Base-by-base conservation (phyloP, 225 moss, liverwort and hornwort genomes). In the Climacium dendroides region DNA sequence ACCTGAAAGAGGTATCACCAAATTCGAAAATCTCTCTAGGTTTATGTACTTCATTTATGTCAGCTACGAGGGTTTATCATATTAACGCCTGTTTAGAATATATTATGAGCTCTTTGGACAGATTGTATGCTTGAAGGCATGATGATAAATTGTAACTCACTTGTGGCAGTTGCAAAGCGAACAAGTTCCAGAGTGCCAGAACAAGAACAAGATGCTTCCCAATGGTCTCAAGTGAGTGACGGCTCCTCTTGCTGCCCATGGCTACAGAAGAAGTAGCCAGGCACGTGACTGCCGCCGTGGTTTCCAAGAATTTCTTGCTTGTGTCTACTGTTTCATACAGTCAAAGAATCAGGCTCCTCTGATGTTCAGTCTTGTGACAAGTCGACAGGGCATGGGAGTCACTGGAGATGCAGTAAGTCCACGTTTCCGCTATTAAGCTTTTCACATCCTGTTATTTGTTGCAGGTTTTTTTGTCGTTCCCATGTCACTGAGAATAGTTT, bases 311-410 rank as follows among this genome's bases (percentile, higher is more conserved):
- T 79, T 81, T 85, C 53, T 85, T 82, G 81, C 88, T 78, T 72
- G 87, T 87, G 84, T 75, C 80, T 67, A 81, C 87, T 78, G 57
- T 89, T 87, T 79, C 43, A 22, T 79, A 35, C 61, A 63, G 84
- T 83, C 82, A 71, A 81, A 87, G 71, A 71, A 85, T 72, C 58
- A 82, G 82, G 72, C 82, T 85, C 78, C 43, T 86, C 65, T 88
- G 55, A 82, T 81, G 75, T 73, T 81, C 59, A 83, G 78, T 84
- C 70, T 83, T 83, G 82, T 90, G 89, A 90, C 94, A 88, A 98
- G 93, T 91, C 92, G 94, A 85, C 94, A 95, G 90, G 95, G 96
- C 85, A 90, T 95, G 95, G 97, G 96, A 83, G 95, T 96, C 75
- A 92, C 96, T 60, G 95, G 94, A 86, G 95, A 94, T 88, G 87